Percentiles rank a stretch among this genome's conserved stretches.
Conservation (phyloP, 371 early-diverging fungal species). For the Vittaforma corneae region DNA sequence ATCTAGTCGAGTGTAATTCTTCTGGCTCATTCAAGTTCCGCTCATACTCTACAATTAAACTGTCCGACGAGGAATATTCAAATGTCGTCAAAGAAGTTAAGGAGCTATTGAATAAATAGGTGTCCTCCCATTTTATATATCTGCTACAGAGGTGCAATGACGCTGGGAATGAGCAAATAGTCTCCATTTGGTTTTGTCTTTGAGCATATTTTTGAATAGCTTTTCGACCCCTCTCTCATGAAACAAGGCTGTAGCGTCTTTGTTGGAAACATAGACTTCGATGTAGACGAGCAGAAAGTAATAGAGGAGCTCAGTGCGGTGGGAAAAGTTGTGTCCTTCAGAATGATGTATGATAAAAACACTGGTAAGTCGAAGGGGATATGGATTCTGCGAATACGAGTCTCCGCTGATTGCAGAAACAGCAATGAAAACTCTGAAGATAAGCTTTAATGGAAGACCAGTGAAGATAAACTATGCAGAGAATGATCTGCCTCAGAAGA, state of each 20-base stretch:
- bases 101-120: too few relatives aligned
- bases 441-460: slow-evolving; percentile 56
- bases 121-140: too few relatives aligned
- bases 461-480: slow-evolving; percentile 60
- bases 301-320: slow-evolving; percentile 58
- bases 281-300: slow-evolving; percentile 56
- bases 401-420: slow-evolving; percentile 58
- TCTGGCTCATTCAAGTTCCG: slow-evolving; percentile 29
- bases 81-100: too few relatives aligned
- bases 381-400: slow-evolving; percentile 60
- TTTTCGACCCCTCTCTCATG: slow-evolving; percentile 38
- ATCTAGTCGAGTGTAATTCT: slow-evolving; percentile 46
- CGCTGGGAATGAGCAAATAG: too few relatives aligned
- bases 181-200: too few relatives aligned
- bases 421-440: slow-evolving; percentile 57
- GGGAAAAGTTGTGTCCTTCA: slow-evolving; percentile 58
- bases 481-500: slow-evolving; percentile 49
- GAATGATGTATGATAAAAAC: slow-evolving; percentile 55
- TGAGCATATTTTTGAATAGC: neutral
- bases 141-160: too few relatives aligned
- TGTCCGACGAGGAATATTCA: too few relatives aligned
- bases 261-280: slow-evolving; percentile 60
- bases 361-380: slow-evolving; percentile 60
- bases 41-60: too few relatives aligned
- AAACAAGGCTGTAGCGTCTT: slow-evolving; percentile 58